Conservation (phyloP, 176 grass and related monocot genomes). For the Areca catechu region DNA sequence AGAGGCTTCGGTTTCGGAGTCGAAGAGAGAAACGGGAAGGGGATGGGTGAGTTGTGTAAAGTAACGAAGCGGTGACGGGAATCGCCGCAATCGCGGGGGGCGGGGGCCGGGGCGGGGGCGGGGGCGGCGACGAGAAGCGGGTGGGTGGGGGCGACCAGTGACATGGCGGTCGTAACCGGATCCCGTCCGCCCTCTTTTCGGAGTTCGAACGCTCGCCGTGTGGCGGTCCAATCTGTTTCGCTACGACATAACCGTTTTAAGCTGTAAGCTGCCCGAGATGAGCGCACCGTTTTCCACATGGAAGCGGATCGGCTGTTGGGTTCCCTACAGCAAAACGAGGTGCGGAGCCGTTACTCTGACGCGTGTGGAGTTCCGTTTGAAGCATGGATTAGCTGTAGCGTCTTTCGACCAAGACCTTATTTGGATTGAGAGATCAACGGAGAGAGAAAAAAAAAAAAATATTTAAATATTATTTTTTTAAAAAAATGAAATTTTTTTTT, state of each 20-base stretch:
- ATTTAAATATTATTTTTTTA: no score
- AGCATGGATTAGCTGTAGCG: no score
- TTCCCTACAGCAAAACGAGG: not conserved
- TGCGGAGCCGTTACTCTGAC: not conserved
- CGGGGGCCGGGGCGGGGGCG: not conserved
- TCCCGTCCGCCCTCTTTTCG: not conserved
- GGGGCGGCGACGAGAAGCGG: not conserved
- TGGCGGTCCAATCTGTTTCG: no score
- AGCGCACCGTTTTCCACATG: not conserved
- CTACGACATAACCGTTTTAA: not conserved
- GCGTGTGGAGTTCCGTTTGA: not conserved
- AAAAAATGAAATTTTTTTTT: no score
- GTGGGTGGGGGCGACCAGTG: not conserved
- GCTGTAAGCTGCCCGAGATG: not conserved
- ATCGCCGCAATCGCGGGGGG: not conserved
- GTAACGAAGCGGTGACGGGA: not conserved
- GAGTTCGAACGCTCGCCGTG: not conserved
- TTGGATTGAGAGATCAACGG: no score
- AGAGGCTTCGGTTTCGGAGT: not conserved
- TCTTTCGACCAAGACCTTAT: no score
- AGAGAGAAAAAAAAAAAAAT: no score
- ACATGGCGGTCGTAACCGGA: not conserved
- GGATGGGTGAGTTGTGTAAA: not conserved
- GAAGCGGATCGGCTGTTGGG: not conserved
- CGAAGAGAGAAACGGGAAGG: no score